Evolutionary conservation across 2,329 filamentous ascomycete genomes (phyloP), one percentile per base, ranked within the genome.

Genomic region (Neofusicoccum kwambonambiense): DNA sequence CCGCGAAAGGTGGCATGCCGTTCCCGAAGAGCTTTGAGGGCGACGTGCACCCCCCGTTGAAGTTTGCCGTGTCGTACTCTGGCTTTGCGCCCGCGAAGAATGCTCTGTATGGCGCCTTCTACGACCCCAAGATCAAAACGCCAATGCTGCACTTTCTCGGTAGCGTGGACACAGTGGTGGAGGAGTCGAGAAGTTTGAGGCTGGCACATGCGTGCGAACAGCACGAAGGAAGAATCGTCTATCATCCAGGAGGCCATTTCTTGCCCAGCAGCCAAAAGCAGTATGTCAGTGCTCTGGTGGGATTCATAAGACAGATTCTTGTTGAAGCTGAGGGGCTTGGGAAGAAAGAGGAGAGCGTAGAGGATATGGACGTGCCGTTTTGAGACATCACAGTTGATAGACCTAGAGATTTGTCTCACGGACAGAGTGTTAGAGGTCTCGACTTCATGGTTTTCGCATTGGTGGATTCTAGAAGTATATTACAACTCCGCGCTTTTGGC

Each of bases 181-280:
- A 93, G 37, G 93, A 97, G 80, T 77, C 78, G 62, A 82, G 91
- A 72, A 91, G 87, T 75, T 81, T 85, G 71, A 84, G 81, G 22
- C 78, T 97, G 65, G 83, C 90, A 2, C 87, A 92, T 27, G 82
- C 84, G 52, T 92, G 88, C 75, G 83, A 68, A 73, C 70, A 85
- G 69, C 77, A 74, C 50, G 81, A 83, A 63, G 80, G 77, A 49
- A 83, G 79, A 69, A 82, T 86, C 61, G 82, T 90, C 61, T 87
- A 90, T 70, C 92, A 96, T 77, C 93, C 94, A 1, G 94, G 94
- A 7, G 93, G 93, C 0, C 94, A 98, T 76, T 93, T 96, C 73
- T 86, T 97, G 72, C 94, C 94, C 0, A 88, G 77, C 62, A 81
- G 92, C 66, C 87, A 89, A 69, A 92, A 90, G 80, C 90, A 93